These are phyloP conservation scores for Avena eriantha DNA, from an alignment of 176 grass and related monocot species.

Conservation along the genomic window DNA sequence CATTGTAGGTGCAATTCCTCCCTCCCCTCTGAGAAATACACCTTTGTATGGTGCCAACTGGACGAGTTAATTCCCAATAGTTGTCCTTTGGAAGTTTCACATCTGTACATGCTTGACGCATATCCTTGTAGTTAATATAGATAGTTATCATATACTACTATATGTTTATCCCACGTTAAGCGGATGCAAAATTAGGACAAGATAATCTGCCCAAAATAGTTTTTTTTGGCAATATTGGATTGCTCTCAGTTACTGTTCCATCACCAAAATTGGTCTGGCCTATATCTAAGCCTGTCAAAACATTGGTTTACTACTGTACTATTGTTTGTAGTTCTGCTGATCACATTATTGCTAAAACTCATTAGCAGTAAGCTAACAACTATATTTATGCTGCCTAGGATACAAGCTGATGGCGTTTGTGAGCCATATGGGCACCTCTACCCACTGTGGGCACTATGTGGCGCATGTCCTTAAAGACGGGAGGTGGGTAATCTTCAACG, in stretches of 20 bases:
- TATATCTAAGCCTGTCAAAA: background rate
- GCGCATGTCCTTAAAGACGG: conserved; percentile 87
- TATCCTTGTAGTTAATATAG: background rate
- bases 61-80: background rate
- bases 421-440: conserved; percentile 95
- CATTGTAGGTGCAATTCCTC: background rate
- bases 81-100: background rate
- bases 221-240: background rate
- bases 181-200: background rate
- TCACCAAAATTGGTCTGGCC: background rate
- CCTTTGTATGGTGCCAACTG: background rate
- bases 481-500: conserved; percentile 92
- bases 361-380: conserved; percentile 1
- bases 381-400: conserved; percentile 44
- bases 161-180: background rate
- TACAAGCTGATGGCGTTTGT: conserved; percentile 93
- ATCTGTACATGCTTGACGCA: background rate
- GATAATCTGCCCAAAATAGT: background rate
- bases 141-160: background rate
- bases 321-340: background rate
- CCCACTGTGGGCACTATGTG: conserved; percentile 95
- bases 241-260: background rate
- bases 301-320: background rate
- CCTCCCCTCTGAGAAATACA: background rate
- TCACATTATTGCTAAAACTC: background rate